Evolutionary conservation across 768 basidiomycete species (phyloP), one percentile per base, ranked within the genome.

Genomic region (Tubosaeta sp.): DNA sequence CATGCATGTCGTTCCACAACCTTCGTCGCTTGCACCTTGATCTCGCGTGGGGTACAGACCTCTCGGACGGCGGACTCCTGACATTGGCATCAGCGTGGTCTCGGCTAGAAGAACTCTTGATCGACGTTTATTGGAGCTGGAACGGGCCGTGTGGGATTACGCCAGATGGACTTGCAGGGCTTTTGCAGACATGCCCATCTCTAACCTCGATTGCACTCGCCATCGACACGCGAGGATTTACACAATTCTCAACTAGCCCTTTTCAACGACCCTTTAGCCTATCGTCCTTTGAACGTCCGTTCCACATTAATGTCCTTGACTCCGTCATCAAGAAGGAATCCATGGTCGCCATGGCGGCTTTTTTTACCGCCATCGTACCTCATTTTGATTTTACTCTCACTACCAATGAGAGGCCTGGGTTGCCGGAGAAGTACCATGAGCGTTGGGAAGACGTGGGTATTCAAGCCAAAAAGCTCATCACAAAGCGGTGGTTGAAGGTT

Each of bases 91-190:
- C 47, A 9, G 36, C 44, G n/a, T 59, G 58, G 55, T 53, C 46
- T 27, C 32, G 29, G n/a, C 11, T 61, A 8, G 36, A 57, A 19
- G 2, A n/a, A 3, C 18, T 55, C 4, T 6, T 7, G 43, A 49
- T 61, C 14, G 55, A 61, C 27, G 14, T 21, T 18, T 25, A 41
- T 0, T 51, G 36, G 49, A 54, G 55, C 2, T 59, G 58, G 53
- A 43, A 24, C 5, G 34, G 19, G 4, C 1, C 24, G 3, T 22
- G 40, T 3, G 48, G 51, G 2, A 52, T 59, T 38, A 54, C 58
- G 1, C 53, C 51, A 1, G 22, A 24, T 24, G 52, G 55, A 11
- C 45, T 61, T 1, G 29, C 22, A 18, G 22, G 6, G 13, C 41
- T 56, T 18, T 32, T 49, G 13, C 25, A 39, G 14, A 16, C 41